Conservation (phyloP, 1,139 yeast species). For the Saccharomyces uvarum region DNA sequence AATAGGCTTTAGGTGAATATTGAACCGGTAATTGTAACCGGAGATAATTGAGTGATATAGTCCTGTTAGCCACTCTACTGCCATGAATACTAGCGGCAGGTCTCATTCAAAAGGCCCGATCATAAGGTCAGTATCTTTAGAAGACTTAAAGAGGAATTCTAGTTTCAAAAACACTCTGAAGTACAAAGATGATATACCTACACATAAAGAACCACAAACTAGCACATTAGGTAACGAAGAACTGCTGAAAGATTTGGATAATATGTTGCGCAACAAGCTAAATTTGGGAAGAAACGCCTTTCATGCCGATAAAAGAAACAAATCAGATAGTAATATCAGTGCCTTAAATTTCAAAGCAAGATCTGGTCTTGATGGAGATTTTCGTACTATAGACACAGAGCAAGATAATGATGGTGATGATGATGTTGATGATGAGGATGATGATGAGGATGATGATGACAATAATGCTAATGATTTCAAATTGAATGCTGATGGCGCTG, state of each 20-base stretch:
- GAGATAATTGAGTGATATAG: background rate
- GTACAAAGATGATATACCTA: background rate
- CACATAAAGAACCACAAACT: background rate
- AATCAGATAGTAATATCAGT: conserved; percentile 6
- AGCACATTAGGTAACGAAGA: background rate
- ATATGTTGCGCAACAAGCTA: conserved; percentile 20
- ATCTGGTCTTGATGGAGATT: conserved; percentile 12
- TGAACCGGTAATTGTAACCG: background rate
- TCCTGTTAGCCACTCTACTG: background rate
- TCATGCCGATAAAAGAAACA: conserved; percentile 8
- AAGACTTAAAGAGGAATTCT: background rate
- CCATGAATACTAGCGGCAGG: background rate
- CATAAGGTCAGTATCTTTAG: background rate
- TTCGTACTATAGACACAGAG: conserved; percentile 6
- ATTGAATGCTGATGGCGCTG: background rate
- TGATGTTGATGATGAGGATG: background rate
- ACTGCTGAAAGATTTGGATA: conserved; percentile 17
- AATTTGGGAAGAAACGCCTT: conserved; percentile 9
- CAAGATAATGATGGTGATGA: conserved; percentile 1
- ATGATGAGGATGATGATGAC: background rate
- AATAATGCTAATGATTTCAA: background rate
- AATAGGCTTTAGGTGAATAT: background rate
- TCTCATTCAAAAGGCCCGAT: background rate
- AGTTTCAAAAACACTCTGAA: background rate
- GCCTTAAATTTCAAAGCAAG: conserved; percentile 8